Base-by-base conservation (phyloP, 306 rosid genomes). In the Astragalus glycyphyllos region DNA sequence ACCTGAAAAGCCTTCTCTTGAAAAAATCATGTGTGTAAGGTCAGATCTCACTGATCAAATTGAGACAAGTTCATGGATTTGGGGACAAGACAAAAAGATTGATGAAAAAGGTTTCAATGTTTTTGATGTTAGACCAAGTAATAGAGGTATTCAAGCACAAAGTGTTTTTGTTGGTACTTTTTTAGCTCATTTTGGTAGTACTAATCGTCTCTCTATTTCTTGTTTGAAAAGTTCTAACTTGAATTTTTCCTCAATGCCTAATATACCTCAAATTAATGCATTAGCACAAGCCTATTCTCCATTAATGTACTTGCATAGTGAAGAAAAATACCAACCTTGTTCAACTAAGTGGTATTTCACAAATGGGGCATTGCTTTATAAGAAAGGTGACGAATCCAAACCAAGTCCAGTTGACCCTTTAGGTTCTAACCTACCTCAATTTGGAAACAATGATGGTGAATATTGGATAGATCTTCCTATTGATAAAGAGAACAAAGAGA, bases 31-130 rank as follows among this genome's bases (percentile, higher is more conserved):
- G 67, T 78, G 82, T 65, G 82, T 65, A 0, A 72, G 69, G 29
- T 65, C 69, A 78, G 82, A 78, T 58, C 15, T 78, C 74, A 78
- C 78, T 2, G 78, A 78, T 15, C 64, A 65, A 44, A 65, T 62
- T 23, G 78, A 78, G 46, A 65, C 29, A 37, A 4, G 41, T 26
- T 47, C 82, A 47, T 78, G 82, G 82, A 78, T 78, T 57, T 78
- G 82, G 82, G 82, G 82, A 15, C 72, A 53, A 54, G 37, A 38
- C 0, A 48, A 78, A 53, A 72, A 38, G 20, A 47, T 6, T 57
- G 74, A 78, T 72, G 82, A 72, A 1, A 65, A 72, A 26, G 82
- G 64, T 38, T 71, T 78, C 69, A 72, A 72, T 72, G 78, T 78
- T 11, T 14, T 11, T 57, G 11, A 42, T 11, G 69, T 72, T 0